A percentile compares a stretch with the other conserved stretches of the same genome.
These are phyloP conservation scores for Herpetospermum pedunculosum DNA, from an alignment of 306 rosid species.

Conservation along the genomic window DNA sequence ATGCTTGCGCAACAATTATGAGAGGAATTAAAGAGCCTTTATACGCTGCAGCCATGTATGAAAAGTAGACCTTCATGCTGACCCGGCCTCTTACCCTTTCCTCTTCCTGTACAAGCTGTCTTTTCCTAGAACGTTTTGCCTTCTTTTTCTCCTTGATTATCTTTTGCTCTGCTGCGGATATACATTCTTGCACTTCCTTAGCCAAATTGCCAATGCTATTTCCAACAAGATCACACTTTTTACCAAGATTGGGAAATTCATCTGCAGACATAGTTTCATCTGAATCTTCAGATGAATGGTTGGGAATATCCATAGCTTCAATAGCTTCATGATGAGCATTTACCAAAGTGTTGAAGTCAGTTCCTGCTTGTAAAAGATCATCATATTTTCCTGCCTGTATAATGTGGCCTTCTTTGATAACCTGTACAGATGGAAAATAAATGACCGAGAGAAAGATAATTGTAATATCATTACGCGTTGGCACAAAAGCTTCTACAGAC, in stretches of 20 bases:
- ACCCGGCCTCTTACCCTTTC: conserved; percentile 99
- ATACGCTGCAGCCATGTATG: conserved; percentile 99
- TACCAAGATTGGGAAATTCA: conserved; percentile 32
- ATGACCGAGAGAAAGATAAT: neutral
- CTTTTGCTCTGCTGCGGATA: conserved; percentile 57
- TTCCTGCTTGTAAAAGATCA: conserved; percentile 91
- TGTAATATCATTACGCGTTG: neutral
- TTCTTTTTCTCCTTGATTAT: conserved; percentile 83
- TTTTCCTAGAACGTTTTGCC: conserved; percentile 68
- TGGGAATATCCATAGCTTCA: conserved; percentile 94
- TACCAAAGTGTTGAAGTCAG: conserved; percentile 84
- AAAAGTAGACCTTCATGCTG: conserved; percentile 92
- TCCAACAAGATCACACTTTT: conserved; percentile 31
- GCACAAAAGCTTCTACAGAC: neutral
- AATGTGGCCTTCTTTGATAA: conserved; percentile 77
- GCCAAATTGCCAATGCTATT: conserved; percentile 53
- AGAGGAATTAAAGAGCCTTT: conserved; percentile 80
- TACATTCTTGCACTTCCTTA: conserved; percentile 82
- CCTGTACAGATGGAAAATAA: conserved; percentile 38
- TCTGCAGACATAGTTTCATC: conserved; percentile 54
- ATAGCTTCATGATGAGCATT: conserved; percentile 98
- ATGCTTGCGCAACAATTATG: conserved; percentile 69
- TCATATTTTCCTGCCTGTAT: conserved; percentile 96
- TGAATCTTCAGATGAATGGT: conserved; percentile 81
- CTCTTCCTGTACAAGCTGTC: conserved; percentile 98